Percentiles rank a stretch among this genome's conserved stretches.
Evolutionary conservation across 2,329 filamentous ascomycete species (phyloP).

Genomic region (Botrytis paeoniae): DNA sequence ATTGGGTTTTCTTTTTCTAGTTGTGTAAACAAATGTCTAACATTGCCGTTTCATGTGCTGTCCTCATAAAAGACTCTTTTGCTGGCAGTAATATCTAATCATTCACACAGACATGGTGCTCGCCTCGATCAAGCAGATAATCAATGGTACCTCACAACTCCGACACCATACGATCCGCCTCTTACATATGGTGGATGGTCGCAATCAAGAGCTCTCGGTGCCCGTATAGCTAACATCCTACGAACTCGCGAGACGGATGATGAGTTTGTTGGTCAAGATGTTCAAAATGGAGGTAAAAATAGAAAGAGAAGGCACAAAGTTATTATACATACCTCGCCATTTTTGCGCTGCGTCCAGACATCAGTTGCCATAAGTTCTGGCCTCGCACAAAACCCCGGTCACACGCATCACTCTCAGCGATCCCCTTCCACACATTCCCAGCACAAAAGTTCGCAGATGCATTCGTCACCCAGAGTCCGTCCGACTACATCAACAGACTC

Average conservation of each 20-base stretch:
- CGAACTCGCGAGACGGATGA: slow-evolving; percentile 48
- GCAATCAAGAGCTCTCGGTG: slow-evolving; percentile 77
- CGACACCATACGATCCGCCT: slow-evolving; percentile 92
- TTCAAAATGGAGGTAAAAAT: slow-evolving; percentile 31
- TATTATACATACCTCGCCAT: slow-evolving; percentile 90
- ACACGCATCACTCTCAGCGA: slow-evolving; percentile 35
- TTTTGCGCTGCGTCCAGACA: slow-evolving; percentile 88
- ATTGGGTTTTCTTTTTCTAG: background rate
- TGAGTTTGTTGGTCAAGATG: slow-evolving; percentile 26
- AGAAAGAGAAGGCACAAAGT: slow-evolving; percentile 67
- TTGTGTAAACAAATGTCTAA: background rate
- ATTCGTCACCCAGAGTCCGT: slow-evolving; percentile 35
- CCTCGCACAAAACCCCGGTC: slow-evolving; percentile 60
- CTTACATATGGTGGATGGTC: slow-evolving; percentile 93
- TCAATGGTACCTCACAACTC: slow-evolving; percentile 89
- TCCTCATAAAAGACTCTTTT: background rate
- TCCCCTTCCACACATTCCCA: slow-evolving; percentile 20
- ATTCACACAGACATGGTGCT: slow-evolving; percentile 71
- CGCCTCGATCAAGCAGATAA: slow-evolving; percentile 93
- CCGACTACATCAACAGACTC: slow-evolving; percentile 32
- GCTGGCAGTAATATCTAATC: slow-evolving; percentile 20
- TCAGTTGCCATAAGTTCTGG: slow-evolving; percentile 85
- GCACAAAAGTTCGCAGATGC: slow-evolving; percentile 26
- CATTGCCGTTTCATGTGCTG: background rate
- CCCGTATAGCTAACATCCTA: slow-evolving; percentile 74